phyloP scores from a whole-genome alignment of 2,329 filamentous ascomycete species.

The Ophiostoma sp. region DNA sequence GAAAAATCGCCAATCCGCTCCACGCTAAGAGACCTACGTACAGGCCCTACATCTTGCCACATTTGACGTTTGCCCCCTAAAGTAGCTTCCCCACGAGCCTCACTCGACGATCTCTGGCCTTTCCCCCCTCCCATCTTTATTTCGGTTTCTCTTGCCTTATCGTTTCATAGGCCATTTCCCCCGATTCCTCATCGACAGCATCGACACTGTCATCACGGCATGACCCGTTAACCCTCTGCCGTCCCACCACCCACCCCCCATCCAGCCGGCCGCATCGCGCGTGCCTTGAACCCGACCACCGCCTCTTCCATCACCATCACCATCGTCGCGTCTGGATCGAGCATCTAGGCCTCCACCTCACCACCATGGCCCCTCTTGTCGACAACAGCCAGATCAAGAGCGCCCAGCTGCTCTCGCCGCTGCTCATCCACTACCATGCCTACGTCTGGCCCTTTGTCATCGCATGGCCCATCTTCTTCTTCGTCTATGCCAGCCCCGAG shows the following conservation, averaged over 20 bases:
- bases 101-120: not conserved
- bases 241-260: not conserved
- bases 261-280: conserved; percentile 22
- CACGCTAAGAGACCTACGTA: not conserved
- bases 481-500: conserved; percentile 75
- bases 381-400: conserved; percentile 85
- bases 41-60: conserved; percentile 22
- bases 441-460: conserved; percentile 93
- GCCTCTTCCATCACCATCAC: not conserved
- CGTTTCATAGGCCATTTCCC: not conserved
- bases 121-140: not conserved
- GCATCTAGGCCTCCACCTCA: not conserved
- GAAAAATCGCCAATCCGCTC: not conserved
- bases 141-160: not conserved
- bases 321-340: not conserved
- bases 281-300: conserved; percentile 15
- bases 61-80: conserved; percentile 19
- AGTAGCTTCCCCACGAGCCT: conserved; percentile 19
- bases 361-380: conserved; percentile 70
- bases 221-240: not conserved
- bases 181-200: not conserved
- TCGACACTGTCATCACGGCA: not conserved
- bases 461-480: conserved; percentile 86
- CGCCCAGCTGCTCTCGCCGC: conserved; percentile 81
- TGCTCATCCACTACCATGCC: conserved; percentile 72